Evolutionary conservation across 768 basidiomycete species (phyloP).

Genomic region (Lepiota brunneoincarnata): DNA sequence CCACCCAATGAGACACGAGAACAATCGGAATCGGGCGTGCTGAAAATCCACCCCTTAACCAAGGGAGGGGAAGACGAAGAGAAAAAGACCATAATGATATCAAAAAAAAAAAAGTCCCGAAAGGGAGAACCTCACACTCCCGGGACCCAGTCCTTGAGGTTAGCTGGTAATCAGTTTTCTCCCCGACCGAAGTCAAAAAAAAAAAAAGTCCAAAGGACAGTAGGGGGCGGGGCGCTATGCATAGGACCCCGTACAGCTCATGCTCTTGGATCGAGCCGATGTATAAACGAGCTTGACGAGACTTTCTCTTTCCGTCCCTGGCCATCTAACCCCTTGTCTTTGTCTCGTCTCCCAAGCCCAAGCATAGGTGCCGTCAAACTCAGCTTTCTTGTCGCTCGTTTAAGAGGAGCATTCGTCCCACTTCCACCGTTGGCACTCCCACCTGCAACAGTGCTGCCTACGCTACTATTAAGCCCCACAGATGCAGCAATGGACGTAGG

Average conservation of each 20-base stretch:
- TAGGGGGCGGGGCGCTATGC: background rate
- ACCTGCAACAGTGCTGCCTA: conserved; percentile 19
- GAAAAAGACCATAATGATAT: conserved; percentile 9
- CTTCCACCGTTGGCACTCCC: background rate
- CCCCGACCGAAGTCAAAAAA: too few relatives aligned
- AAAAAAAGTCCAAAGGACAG: background rate
- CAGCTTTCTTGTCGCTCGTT: conserved; percentile 57
- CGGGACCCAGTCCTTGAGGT: too few relatives aligned
- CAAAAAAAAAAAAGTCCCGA: background rate
- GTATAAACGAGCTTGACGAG: conserved; percentile 18
- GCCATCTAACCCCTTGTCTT: conserved; percentile 46
- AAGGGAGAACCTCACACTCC: too few relatives aligned
- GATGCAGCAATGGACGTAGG: conserved; percentile 19
- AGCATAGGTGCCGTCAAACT: conserved; percentile 66
- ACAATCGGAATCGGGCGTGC: background rate
- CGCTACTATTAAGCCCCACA: conserved; percentile 19
- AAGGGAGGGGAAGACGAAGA: background rate
- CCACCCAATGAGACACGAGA: conserved; percentile 4
- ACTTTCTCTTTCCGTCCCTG: conserved; percentile 23
- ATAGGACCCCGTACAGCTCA: background rate
- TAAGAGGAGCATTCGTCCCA: conserved; percentile 24
- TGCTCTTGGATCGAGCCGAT: conserved; percentile 3
- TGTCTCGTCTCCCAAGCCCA: conserved; percentile 54
- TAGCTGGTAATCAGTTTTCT: too few relatives aligned
- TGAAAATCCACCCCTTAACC: background rate